These are phyloP conservation scores for Coemansia biformis DNA, from an alignment of 192 early-diverging fungal species.

Conservation along the genomic window DNA sequence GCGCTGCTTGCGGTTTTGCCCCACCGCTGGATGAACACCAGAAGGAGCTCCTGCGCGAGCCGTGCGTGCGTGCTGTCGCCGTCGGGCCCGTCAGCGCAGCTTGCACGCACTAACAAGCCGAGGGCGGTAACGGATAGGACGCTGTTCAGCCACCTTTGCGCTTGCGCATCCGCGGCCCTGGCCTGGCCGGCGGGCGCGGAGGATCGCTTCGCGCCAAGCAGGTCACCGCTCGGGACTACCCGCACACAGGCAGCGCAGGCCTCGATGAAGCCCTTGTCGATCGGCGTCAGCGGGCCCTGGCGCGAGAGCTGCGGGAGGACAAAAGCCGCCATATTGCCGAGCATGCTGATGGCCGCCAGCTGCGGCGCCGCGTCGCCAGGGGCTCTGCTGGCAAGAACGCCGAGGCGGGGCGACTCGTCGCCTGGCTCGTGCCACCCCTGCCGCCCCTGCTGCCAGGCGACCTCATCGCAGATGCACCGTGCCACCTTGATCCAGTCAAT, in stretches of 20 bases:
- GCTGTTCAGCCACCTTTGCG: constrained; percentile 37
- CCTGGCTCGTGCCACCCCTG: too few species aligned
- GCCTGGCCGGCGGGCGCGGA: constrained; percentile 3
- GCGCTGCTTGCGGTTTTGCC: constrained; percentile 31
- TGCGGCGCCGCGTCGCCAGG: constrained; percentile 3
- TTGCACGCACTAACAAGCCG: constrained; percentile 26
- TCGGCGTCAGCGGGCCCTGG: constrained; percentile 1
- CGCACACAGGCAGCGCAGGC: constrained; percentile 32
- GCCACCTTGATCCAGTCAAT: constrained; percentile 15
- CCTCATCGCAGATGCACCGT: constrained; percentile 5
- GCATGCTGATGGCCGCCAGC: constrained; percentile 26
- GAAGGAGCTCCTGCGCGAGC: constrained; percentile 29
- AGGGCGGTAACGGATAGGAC: constrained; percentile 25
- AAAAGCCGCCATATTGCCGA: constrained; percentile 44
- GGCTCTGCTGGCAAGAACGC: constrained; percentile 3
- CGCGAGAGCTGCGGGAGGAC: constrained; percentile 30
- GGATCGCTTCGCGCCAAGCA: constrained; percentile 14
- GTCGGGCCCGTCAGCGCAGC: constrained; percentile 13
- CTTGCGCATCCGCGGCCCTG: constrained; percentile 12
- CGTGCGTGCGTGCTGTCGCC: neutral
- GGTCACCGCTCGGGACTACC: constrained; percentile 26
- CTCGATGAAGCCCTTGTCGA: constrained; percentile 19
- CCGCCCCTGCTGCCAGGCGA: constrained; percentile 3
- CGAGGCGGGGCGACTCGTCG: too few species aligned
- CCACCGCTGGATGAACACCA: constrained; percentile 40